These are phyloP conservation scores for Zymoseptoria pseudotritici DNA, from an alignment of 2,329 filamentous ascomycete genomes.

Conservation along the genomic window DNA sequence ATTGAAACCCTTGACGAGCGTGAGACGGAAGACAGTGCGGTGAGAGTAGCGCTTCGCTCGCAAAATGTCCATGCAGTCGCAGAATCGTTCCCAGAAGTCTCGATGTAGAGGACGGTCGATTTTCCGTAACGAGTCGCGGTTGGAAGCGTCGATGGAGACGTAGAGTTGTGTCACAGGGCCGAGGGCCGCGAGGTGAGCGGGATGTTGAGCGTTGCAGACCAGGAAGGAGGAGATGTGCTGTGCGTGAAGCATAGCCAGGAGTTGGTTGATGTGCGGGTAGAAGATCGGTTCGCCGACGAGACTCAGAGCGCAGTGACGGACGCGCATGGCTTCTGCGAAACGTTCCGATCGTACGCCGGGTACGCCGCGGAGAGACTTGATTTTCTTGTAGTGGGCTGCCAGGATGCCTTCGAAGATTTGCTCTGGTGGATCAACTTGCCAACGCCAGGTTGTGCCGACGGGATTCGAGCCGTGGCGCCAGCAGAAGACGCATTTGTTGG, in stretches of 20 bases:
- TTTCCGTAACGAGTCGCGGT: slow-evolving; percentile 75
- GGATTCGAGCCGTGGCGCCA: slow-evolving; percentile 98
- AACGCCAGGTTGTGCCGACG: slow-evolving; percentile 93
- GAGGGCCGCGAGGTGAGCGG: slow-evolving; percentile 75
- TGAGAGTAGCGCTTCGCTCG: slow-evolving; percentile 75
- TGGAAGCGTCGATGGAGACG: slow-evolving; percentile 90
- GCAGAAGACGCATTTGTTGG: slow-evolving; percentile 98
- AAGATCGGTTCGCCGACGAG: slow-evolving; percentile 98
- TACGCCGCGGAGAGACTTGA: slow-evolving; percentile 92
- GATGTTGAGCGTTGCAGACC: slow-evolving; percentile 95
- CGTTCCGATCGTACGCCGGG: slow-evolving; percentile 87
- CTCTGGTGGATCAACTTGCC: slow-evolving; percentile 86
- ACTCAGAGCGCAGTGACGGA: slow-evolving; percentile 84
- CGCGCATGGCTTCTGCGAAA: slow-evolving; percentile 86
- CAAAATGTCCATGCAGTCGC: slow-evolving; percentile 81
- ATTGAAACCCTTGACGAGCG: slow-evolving; percentile 96
- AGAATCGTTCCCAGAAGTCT: slow-evolving; percentile 96
- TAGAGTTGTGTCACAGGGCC: slow-evolving; percentile 90
- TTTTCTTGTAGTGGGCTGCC: slow-evolving; percentile 89
- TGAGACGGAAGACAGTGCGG: slow-evolving; percentile 88
- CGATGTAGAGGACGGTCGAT: slow-evolving; percentile 90
- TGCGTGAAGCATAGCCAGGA: slow-evolving; percentile 71
- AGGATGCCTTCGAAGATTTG: slow-evolving; percentile 87
- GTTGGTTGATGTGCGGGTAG: slow-evolving; percentile 94
- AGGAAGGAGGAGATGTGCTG: slow-evolving; percentile 90